Evolutionary conservation across 805 yeast species (phyloP), one percentile per base, ranked within the genome.

Genomic region (Myxozyma monticola): DNA sequence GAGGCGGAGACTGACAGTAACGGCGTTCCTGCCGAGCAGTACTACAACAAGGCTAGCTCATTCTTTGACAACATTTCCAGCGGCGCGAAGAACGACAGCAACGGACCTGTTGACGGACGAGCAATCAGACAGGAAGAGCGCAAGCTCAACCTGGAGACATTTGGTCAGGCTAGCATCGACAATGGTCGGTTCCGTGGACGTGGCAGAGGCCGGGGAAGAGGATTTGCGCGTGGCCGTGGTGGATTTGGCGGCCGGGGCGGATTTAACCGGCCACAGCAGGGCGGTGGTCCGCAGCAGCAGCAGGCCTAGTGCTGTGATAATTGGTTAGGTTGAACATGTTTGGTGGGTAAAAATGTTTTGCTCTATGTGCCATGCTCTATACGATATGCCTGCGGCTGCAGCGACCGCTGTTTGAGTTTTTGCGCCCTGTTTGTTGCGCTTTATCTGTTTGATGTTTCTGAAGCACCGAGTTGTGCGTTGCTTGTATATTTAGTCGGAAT

Each of bases 51-150:
- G 67, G 77, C 78, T 62, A 79, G 88, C 12, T 89, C 97, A 1
- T 91, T 93, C 68, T 91, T 91, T 64, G 98, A 93, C 69, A 80
- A 78, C 54, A 79, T 91, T 49, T 85, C 95, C 9, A 79, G 88
- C 9, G 82, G 88, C 3, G 69, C 62, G 20, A 65, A 61, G 36
- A 69, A 64, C 33, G 67, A 61, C 24, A 55, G 57, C 26, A 74
- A 82, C 33, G 78, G 76, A 45, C 76, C 76, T 42, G 63, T 69
- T 22, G 63, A 67, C 7, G 67, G 65, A 25, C 42, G 54, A 18
- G 72, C 80, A 79, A 77, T 81, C 62, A 84, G 95, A 82, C 71
- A 76, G 40, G 85, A 83, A 59, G 95, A 88, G 63, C 82, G 84
- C 54, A 70, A 70, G 40, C 76, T 86, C 63, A 88, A 88, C 66